A percentile compares a stretch with the other conserved stretches of the same genome.
Conservation (phyloP, 2,329 filamentous ascomycete species). For the Talaromyces sp. region DNA sequence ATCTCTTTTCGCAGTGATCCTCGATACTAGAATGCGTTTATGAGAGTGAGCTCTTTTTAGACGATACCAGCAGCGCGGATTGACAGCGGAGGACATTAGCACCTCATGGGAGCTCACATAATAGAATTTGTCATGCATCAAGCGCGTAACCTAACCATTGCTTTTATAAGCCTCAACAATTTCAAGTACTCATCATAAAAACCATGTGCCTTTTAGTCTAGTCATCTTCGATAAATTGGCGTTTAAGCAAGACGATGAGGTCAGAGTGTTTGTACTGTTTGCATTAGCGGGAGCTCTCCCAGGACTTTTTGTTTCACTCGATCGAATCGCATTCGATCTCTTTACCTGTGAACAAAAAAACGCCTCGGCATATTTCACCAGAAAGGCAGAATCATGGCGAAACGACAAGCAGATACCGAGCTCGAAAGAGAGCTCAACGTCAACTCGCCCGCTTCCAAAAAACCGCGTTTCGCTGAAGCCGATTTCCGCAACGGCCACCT, state of each 20-base stretch:
- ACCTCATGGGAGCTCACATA: not conserved
- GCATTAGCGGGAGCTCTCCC: conserved; percentile 9
- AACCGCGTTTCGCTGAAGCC: conserved; percentile 40
- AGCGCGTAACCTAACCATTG: not conserved
- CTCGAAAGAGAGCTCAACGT: conserved; percentile 34
- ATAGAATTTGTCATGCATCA: not conserved
- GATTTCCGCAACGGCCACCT: conserved; percentile 29
- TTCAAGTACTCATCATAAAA: not conserved
- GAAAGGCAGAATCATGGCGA: conserved; percentile 39
- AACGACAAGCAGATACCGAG: conserved; percentile 46
- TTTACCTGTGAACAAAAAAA: conserved; percentile 5
- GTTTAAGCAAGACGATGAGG: not conserved
- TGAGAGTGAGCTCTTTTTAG: not conserved
- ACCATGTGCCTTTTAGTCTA: not conserved
- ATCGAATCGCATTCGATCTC: not conserved
- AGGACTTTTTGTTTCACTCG: conserved; percentile 10
- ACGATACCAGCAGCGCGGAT: not conserved
- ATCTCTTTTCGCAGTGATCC: not conserved
- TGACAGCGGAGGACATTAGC: not conserved
- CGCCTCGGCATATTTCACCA: conserved; percentile 4
- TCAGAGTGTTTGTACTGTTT: conserved; percentile 15
- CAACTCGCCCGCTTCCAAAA: conserved; percentile 46
- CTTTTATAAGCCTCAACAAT: not conserved
- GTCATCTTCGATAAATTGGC: not conserved
- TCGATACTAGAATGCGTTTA: not conserved